phyloP scores from a whole-genome alignment of 257 asterid genomes.

The Prunella vulgaris region DNA sequence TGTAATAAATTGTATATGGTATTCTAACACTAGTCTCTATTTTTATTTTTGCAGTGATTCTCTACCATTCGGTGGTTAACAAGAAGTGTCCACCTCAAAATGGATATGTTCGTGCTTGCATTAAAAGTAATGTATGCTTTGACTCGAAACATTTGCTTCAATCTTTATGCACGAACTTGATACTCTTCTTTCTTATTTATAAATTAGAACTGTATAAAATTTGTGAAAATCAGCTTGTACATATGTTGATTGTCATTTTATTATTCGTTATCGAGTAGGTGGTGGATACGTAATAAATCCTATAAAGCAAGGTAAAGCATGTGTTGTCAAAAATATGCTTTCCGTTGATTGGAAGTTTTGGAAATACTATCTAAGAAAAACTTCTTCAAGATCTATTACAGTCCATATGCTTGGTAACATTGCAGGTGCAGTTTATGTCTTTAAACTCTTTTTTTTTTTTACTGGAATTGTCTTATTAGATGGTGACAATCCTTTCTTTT shows the following conservation, averaged over 20 bases:
- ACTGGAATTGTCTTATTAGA: not conserved
- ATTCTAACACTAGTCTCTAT: conserved; percentile 2
- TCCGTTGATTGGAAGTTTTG: conserved; percentile 86
- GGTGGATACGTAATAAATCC: conserved; percentile 88
- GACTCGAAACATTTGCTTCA: conserved; percentile 15
- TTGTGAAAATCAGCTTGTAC: not conserved
- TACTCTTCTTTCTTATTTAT: not conserved
- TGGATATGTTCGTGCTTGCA: conserved; percentile 76
- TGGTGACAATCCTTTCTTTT: not conserved
- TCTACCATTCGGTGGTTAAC: conserved; percentile 82
- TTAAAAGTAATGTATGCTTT: conserved; percentile 86
- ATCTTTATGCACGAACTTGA: conserved; percentile 1
- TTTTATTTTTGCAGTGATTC: conserved; percentile 56
- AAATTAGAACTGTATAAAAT: not conserved
- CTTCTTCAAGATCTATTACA: conserved; percentile 68
- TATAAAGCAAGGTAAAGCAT: conserved; percentile 58
- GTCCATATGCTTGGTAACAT: conserved; percentile 71
- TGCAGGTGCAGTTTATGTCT: conserved; percentile 50
- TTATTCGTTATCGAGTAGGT: conserved; percentile 39
- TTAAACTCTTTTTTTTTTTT: not conserved
- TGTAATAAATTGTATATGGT: not conserved
- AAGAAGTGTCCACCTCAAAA: conserved; percentile 66
- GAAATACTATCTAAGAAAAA: conserved; percentile 58
- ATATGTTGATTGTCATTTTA: not conserved
- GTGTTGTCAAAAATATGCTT: conserved; percentile 77